Percentiles rank a stretch among this genome's conserved stretches.
Evolutionary conservation across 2,329 filamentous ascomycete genomes (phyloP).

Genomic region (Exophiala bonariae): DNA sequence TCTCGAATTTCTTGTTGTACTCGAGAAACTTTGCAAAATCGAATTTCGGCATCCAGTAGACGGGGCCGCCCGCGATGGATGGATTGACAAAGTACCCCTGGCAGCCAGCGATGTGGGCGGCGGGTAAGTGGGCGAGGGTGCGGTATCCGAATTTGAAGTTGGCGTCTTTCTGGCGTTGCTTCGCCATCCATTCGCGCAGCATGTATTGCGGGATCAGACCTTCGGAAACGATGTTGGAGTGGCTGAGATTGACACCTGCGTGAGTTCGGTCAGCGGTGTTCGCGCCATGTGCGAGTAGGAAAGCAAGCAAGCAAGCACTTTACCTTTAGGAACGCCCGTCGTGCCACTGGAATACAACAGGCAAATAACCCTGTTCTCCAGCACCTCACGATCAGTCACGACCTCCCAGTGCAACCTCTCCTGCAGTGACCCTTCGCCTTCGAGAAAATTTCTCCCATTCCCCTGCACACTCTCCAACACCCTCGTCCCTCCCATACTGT

Average conservation of each 20-base stretch:
- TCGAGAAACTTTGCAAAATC: constrained; percentile 57
- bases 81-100: constrained; percentile 50
- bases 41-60: constrained; percentile 66
- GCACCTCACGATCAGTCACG: constrained; percentile 50
- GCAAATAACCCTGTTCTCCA: constrained; percentile 47
- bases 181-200: constrained; percentile 27
- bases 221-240: constrained; percentile 45
- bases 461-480: constrained; percentile 26
- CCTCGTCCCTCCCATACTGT: constrained; percentile 40
- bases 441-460: constrained; percentile 14
- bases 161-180: constrained; percentile 33
- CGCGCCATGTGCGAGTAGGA: background rate
- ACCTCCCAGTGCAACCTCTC: constrained; percentile 51
- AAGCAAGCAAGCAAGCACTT: background rate
- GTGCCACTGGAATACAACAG: constrained; percentile 36
- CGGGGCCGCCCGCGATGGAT: constrained; percentile 46
- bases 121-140: constrained; percentile 48
- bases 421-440: constrained; percentile 24
- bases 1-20: constrained; percentile 50
- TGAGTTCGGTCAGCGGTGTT: too few species aligned
- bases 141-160: constrained; percentile 31
- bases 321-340: constrained; percentile 32
- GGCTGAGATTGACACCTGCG: constrained; percentile 40
- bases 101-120: constrained; percentile 49
- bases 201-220: constrained; percentile 31